These are phyloP conservation scores for Ambrosia trifida DNA, from an alignment of 129 eudicot species.

Conservation along the genomic window DNA sequence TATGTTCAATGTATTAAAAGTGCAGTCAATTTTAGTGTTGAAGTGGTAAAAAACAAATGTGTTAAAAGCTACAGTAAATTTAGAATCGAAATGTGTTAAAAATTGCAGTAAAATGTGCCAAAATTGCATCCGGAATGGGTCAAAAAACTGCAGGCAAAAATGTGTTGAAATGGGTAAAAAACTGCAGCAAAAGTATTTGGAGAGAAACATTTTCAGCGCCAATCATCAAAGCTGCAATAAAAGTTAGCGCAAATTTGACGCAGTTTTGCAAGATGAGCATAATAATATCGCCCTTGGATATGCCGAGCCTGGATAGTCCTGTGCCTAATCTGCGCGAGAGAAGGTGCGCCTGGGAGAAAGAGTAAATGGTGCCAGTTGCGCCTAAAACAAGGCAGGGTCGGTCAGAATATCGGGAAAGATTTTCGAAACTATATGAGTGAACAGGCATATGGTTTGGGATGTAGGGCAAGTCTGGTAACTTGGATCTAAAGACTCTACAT, in stretches of 20 bases:
- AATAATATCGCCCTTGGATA: slow-evolving; percentile 52
- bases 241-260: slow-evolving; percentile 62
- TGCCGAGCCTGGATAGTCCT: slow-evolving; percentile 49
- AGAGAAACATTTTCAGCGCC: slow-evolving; percentile 38
- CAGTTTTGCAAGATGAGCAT: slow-evolving; percentile 71
- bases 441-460: slow-evolving; percentile 68
- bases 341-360: slow-evolving; percentile 57
- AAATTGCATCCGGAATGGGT: no score
- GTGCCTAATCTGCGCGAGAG: slow-evolving; percentile 50
- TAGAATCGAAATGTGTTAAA: no score
- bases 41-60: no score
- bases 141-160: no score
- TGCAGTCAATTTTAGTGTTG: no score
- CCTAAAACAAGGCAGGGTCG: slow-evolving; percentile 57
- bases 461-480: slow-evolving; percentile 52
- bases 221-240: slow-evolving; percentile 66
- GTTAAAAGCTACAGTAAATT: no score
- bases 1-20: no score
- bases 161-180: no score
- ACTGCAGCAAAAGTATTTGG: no score
- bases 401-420: slow-evolving; percentile 36
- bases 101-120: no score
- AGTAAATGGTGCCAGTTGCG: slow-evolving; percentile 43
- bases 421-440: slow-evolving; percentile 60
- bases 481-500: slow-evolving; percentile 47